These are phyloP conservation scores for Arabidopsis thaliana DNA, from an alignment of 345 rosid species.

Conservation along the genomic window TAIR10.1 NC_003071.7:11586001-11586500, in stretches of 20 bases:
- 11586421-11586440: constrained; percentile 98
- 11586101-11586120: constrained; percentile 86
- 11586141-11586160: constrained; percentile 99
- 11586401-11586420: constrained; percentile 95
- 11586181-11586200: constrained; percentile 95
- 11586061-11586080: constrained; percentile 30
- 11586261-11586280: constrained; percentile 21
- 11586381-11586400: constrained; percentile 98
- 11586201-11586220: constrained; percentile 33
- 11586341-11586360: constrained; percentile 9
- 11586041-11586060: constrained; percentile 24
- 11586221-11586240: not conserved
- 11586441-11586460: constrained; percentile 94
- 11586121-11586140: constrained; percentile 90
- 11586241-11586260: constrained; percentile 1
- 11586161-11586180: constrained; percentile 95
- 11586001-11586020: constrained; percentile 93
- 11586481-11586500: constrained; percentile 78
- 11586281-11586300: not conserved
- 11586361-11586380: constrained; percentile 23
- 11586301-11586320: constrained; percentile 5
- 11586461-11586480: constrained; percentile 92
- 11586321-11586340: constrained; percentile 20
- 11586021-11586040: constrained; percentile 21
- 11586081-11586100: constrained; percentile 41